Evolutionary conservation across 192 early-diverging fungal genomes (phyloP), one percentile per base, ranked within the genome.

Genomic region (Gaertneriomyces semiglobifer): DNA sequence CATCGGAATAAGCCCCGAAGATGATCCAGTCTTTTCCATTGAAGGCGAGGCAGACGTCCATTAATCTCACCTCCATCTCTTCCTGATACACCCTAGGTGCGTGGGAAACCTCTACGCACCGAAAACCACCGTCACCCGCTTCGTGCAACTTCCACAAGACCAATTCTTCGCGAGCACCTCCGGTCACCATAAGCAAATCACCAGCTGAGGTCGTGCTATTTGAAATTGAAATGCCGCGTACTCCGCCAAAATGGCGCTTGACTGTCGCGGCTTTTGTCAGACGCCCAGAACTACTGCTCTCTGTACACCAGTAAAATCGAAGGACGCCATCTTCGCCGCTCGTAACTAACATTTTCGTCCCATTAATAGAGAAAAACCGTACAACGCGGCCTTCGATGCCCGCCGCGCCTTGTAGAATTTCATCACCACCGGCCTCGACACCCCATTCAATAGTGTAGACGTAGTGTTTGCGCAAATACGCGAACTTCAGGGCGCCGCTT

Each of bases 1-100:
- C 77, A 70, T 95, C 91, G 0, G 93, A 93, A 64, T 88, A 90
- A 0, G 79, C 90, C 5, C 89, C 82, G 7, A 81, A 86, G 20
- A 91, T 48, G 55, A 20, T 18, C 33, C 42, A 2, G 10, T n/a
- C n/a, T 56, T 12, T 56, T 12, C 53, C 43, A 9, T 53, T 50
- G 50, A 8, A 51, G 47, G 12, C 20, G 38, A 8, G 47, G 1
- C 69, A 45, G 20, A 87, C 74, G 58, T 86, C 90, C 92, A 94
- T 94, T 57, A 94, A 88, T 4, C 92, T 73, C 6, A 85, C 86
- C 57, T 90, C 88, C 42, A 75, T 68, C 8, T 74, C 76, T n/a
- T 80, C 75, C 2, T 33, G 25, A 67, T 83, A 84, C 4, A 70
- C 70, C 47, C 53, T 50, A 7, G 84, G 80, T 53, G 83, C 82